Base-by-base conservation (phyloP, 1,284 basidiomycete species). In the Cerioporus squamosus region DNA sequence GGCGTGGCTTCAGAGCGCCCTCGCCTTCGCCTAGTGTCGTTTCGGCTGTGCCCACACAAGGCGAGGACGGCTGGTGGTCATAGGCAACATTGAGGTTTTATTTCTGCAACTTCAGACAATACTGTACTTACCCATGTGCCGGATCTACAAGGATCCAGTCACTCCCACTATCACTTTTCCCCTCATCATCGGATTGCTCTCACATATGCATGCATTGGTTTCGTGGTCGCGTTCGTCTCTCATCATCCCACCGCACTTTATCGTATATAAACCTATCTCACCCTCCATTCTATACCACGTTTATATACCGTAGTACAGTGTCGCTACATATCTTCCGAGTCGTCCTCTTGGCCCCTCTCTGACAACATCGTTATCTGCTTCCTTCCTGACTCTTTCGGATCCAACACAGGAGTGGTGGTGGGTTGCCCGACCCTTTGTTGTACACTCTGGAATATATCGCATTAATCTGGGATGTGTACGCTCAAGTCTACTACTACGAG, bases 1-100 rank as follows among this genome's bases (percentile, higher is more conserved):
- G 69, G 53, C 71, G 69, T 7, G 31, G 42, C 63, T 66, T 18
- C 75, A 75, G 57, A 20, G 75, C 79, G 8, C 81, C 85, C 26
- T 92, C 90, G 0, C 91, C 91, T 17, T 86, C 90, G 29, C 86
- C 86, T 20, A 93, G 91, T 66, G 82, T 77, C 10, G 86, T 88
- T 17, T 90, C 89, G n/a, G 75, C 82, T 38, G 81, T 85, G 17
- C 88, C 87, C 8, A 91, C 88, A 1, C 76, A 84, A 54, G 83
- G 84, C 44, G 79, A 85, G 2, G 87, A 93, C 50, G 91, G 91
- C 33, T 93, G 91, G 91, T 93, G 83, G 80, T 75, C 75, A 62
- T 89, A 80, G 74, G 65, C 26, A 10, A 15, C 26, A 39, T n/a
- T n/a, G n/a, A n/a, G n/a, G n/a, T n/a, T n/a, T n/a, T n/a, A n/a